Evolutionary conservation across 352 stramenopile species (phyloP), one percentile per base, ranked within the genome.

Genomic region (Phytophthora fragariaefolia): DNA sequence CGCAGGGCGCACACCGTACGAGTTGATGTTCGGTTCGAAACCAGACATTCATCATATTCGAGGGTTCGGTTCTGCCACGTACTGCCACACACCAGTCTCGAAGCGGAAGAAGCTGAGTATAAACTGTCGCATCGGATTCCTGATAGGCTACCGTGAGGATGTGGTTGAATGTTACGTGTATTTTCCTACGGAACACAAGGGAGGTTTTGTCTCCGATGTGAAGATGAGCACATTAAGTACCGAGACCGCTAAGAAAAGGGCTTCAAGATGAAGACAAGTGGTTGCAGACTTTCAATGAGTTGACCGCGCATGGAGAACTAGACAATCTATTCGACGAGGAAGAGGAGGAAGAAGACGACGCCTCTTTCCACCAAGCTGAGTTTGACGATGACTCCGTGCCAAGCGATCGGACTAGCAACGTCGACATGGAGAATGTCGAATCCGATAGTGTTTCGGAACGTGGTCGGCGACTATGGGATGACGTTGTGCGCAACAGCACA

Each of bases 211-310:
- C 6, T 48, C 54, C 10, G 54, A 62, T 22, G 54, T 47, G 7
- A 62, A 62, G 20, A 32, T 62, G 27, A 62, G 54, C 24, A 17
- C 13, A 62, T 53, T 10, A 62, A 62, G 20, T 53, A 53, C 27
- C 46, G 15, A 26, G 43, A 62, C 13, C 42, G 30, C n/a, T 54
- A 53, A 15, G 15, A 13, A 15, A 53, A 26, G 18, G 42, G 42
- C 9, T 53, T 53, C 10, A 52, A 62, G 20, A 53, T 47, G 13
- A 62, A 46, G 2, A 34, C 28, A 34, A 34, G 28, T 34, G 28
- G 28, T 34, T 34, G 28, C 28, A 34, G 2, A 34, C 28, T 34
- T 34, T 5, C 28, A 34, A 34, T 34, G 28, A 34, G 3, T 34
- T 34, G 28, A 5, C 28, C 28, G 28, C 28, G 28, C 28, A 34